Conservation (phyloP, 805 yeast species). For the Hemisphaericaspora nanyangensis region DNA sequence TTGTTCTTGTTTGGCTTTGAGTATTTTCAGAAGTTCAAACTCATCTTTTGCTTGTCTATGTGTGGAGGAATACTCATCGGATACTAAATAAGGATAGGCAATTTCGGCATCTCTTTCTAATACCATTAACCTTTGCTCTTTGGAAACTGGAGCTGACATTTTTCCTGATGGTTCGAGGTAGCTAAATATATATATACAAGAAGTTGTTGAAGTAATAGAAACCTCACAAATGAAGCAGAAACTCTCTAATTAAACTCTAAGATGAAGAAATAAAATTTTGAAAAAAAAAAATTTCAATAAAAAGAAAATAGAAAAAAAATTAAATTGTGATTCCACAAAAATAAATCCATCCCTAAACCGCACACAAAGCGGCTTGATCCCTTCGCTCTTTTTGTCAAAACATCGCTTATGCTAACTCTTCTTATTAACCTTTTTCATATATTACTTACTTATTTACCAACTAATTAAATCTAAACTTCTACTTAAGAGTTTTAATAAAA, state of each 20-base stretch:
- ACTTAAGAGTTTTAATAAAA: slow-evolving; percentile 76
- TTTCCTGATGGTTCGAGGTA: no score
- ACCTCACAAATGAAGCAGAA: no score
- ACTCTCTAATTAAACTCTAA: not conserved
- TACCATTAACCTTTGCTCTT: slow-evolving; percentile 11
- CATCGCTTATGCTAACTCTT: no score
- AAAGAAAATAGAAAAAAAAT: not conserved
- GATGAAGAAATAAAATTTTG: not conserved
- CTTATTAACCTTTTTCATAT: no score
- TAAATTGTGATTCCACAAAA: no score
- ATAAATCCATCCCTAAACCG: not conserved
- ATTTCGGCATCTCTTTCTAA: slow-evolving; percentile 53
- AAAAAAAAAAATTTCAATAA: no score
- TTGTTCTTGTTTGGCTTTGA: slow-evolving; percentile 1
- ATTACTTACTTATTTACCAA: no score
- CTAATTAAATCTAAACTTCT: no score
- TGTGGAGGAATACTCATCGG: slow-evolving; percentile 68
- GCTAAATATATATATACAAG: not conserved
- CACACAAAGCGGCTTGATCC: not conserved
- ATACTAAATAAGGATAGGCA: slow-evolving; percentile 59
- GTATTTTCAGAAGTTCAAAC: slow-evolving; percentile 4
- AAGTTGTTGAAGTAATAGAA: no score
- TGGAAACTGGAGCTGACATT: not conserved
- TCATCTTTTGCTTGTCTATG: slow-evolving; percentile 36
- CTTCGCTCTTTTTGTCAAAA: no score